Evolutionary conservation across 2,329 filamentous ascomycete genomes (phyloP), one percentile per base, ranked within the genome.

Genomic region (Botrytis fragariae): DNA sequence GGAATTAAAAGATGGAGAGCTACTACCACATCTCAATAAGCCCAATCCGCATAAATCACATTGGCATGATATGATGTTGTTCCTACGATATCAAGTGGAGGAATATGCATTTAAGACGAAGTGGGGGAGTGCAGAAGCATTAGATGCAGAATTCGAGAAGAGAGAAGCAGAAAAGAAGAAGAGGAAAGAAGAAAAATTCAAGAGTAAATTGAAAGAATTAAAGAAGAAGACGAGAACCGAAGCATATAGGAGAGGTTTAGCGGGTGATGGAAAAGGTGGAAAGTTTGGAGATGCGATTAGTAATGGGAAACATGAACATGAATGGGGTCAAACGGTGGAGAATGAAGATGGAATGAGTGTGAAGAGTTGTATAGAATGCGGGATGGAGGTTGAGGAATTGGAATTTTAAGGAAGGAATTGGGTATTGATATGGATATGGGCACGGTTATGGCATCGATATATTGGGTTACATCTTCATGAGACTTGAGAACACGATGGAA

Each of bases 11-110:
- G 96, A 99, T 79, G 88, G 90, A 73, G 92, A 95, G 25, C 85
- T 99, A 1, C 86, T 99, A 0, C 95, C 95, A 0, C 95, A 97
- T 81, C 87, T 99, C 14, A 92, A 93, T 71, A 91, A 91, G 48
- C 95, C 96, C 1, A 99, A 99, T 79, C 96, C 96, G 0, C 96
- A 98, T 83, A 98, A 98, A 82, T 90, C 92, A 0, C 94, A 95
- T 74, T 99, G 94, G 93, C 94, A 98, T 82, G 94, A 97, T 85
- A 99, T 99, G 96, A 97, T 97, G 91, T 88, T 99, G 3, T 99
- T 96, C 81, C 86, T 99, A 35, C 92, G 96, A 0, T 97, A 90
- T 74, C 96, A 99, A 81, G 93, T 99, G 3, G 96, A 99, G 81
- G 94, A 94, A 73, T 98, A 98, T 80, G 96, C 95, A 0, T 91